phyloP scores from a whole-genome alignment of 75 land plant species.

The Adiantum capillusveneris region DNA sequence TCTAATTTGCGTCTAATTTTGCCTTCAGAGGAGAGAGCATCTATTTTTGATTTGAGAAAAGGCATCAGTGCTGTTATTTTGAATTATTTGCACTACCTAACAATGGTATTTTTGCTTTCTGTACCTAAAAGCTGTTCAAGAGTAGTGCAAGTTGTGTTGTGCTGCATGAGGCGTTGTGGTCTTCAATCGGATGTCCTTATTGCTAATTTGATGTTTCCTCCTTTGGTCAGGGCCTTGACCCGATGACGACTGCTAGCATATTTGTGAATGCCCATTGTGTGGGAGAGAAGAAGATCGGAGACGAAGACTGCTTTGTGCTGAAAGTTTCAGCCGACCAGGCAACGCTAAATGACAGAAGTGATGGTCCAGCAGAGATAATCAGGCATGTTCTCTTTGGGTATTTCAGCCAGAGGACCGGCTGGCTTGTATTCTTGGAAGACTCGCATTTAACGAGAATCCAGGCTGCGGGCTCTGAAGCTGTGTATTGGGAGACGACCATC shows the following conservation, averaged over 20 bases:
- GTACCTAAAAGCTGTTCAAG: no score
- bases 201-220: no score
- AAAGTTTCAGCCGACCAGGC: slow-evolving; percentile 18
- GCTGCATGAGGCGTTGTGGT: background rate
- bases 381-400: no score
- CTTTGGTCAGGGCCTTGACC: slow-evolving; percentile 51
- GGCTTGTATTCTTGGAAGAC: slow-evolving; percentile 53
- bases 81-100: no score
- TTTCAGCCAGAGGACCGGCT: no score
- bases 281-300: slow-evolving; percentile 28
- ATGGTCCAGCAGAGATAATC: slow-evolving; percentile 24
- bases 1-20: background rate
- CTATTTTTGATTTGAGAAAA: background rate
- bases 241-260: slow-evolving; percentile 22
- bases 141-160: background rate
- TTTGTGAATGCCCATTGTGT: slow-evolving; percentile 23
- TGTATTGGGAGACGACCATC: slow-evolving; percentile 70
- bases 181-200: no score
- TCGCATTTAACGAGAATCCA: slow-evolving; percentile 59
- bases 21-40: background rate
- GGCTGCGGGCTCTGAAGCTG: slow-evolving; percentile 22
- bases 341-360: slow-evolving; percentile 15
- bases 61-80: no score
- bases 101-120: no score
- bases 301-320: slow-evolving; percentile 32